Evolutionary conservation across 345 rosid species (phyloP), one percentile per base, ranked within the genome.

Genomic region (Turnera subulata): DNA sequence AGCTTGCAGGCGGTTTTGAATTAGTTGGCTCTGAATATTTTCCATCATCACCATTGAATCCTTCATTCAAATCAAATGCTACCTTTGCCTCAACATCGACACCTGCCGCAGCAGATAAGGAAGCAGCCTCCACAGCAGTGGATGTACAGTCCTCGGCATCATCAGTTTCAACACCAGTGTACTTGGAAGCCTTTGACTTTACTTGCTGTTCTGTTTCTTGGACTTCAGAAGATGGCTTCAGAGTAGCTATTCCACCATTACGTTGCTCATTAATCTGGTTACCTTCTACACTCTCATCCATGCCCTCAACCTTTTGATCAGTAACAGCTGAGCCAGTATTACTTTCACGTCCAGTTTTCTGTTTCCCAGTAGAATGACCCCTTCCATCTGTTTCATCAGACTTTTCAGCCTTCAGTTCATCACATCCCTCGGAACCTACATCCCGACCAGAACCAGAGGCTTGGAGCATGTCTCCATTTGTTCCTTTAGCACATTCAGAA

Each of bases 1-100:
- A 66, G 48, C 71, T 59, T 50, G 64, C 65, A 1, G 76, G 62
- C 20, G 68, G 62, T 43, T 69, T 56, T 25, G 63, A 72, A 73
- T 73, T 77, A 71, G 50, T 63, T 6, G 75, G 46, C 54, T 82
- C 83, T 39, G 61, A 78, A 18, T 48, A 60, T 63, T 63, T 77
- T 29, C 78, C 74, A 54, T 88, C 96, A 25, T 89, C 96, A 0
- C 72, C 70, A 48, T 53, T 54, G 40, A 88, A 71, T 55, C 90
- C 95, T 80, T 92, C 93, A 69, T 92, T 92, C 59, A 92, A 61
- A 58, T 92, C 98, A 76, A 92, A 92, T 61, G 70, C 83, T 19
- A 89, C 74, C 79, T 82, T 89, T 40, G 67, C 77, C 53, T 81
- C 91, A 63, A 55, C 58, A 46, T 71, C 80, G 32, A 76, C 61